Evolutionary conservation across 192 early-diverging fungal genomes (phyloP).

Genomic region (Chytriomyces sp.): DNA sequence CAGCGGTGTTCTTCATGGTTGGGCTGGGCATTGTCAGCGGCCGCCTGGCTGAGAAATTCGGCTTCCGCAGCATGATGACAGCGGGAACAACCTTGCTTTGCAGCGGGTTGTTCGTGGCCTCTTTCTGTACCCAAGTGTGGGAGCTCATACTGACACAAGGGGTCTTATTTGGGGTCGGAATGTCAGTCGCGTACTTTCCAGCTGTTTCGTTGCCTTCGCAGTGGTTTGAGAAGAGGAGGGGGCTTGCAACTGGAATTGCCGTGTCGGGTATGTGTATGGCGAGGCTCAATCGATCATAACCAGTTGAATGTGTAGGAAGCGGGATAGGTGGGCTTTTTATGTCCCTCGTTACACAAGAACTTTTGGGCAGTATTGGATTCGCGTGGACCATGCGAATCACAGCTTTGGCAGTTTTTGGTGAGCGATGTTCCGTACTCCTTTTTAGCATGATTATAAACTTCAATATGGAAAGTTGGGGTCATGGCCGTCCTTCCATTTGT

Average conservation of each 20-base stretch:
- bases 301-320: slow-evolving; percentile 44
- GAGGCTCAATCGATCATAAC: too few relatives aligned
- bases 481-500: not conserved
- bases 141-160: not conserved
- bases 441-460: too few relatives aligned
- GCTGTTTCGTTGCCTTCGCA: slow-evolving; percentile 65
- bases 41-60: slow-evolving; percentile 4
- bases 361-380: slow-evolving; percentile 63
- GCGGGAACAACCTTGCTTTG: not conserved
- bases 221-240: slow-evolving; percentile 69
- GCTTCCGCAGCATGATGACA: not conserved
- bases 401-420: slow-evolving; percentile 58
- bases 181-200: slow-evolving; percentile 67
- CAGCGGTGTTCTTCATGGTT: not conserved
- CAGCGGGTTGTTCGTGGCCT: not conserved
- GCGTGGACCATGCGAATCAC: slow-evolving; percentile 71
- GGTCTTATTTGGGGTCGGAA: slow-evolving; percentile 19
- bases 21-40: not conserved
- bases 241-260: slow-evolving; percentile 74
- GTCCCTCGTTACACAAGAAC: slow-evolving; percentile 57
- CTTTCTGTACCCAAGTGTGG: not conserved
- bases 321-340: slow-evolving; percentile 73
- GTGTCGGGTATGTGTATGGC: too few relatives aligned
- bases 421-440: too few relatives aligned
- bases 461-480: too few relatives aligned